Evolutionary conservation across 1,139 yeast species (phyloP), one percentile per base, ranked within the genome.

Genomic region (Torulaspora pretoriensis): DNA sequence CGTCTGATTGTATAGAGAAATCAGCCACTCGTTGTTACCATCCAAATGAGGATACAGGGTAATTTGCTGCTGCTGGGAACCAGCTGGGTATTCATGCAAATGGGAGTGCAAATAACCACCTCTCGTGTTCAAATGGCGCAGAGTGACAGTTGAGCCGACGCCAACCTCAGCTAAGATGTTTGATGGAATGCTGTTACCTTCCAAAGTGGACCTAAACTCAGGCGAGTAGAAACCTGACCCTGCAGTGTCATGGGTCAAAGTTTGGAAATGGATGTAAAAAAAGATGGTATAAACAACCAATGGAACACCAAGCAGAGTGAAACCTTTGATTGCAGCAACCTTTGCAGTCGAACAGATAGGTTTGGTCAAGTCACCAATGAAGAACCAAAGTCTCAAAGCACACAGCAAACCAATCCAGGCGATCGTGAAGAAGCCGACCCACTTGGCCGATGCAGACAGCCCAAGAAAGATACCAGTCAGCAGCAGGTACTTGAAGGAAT

Each of bases 51-150:
- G 96, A 64, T 92, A 94, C 55, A 92, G 73, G 4, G 98, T 92
- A 52, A 89, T 70, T 68, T 90, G 97, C 69, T 90, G 97, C 69
- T 90, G 98, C 68, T 88, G 80, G 23, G 97, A 90, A 47, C 99
- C 99, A 34, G 88, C 77, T 58, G 88, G 92, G 63, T 89, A 92
- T 61, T 76, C 71, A 61, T 84, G 88, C 47, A 77, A 75, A 68
- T 94, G 98, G 16, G 97, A 89, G 69, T 94, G 99, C 61, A 92
- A 74, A 68, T 92, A 94, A 34, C 98, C 98, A 53, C 97, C 97
- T 60, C 78, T 80, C 34, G 97, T 88, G 60, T 83, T 83, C 44
- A 80, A 61, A 63, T 94, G 98, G 62, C 94, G 85, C 43, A 94
- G 58, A 28, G 92, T 74, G 36, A 94, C 75, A 19, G 71, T 68